Percentiles rank a stretch among this genome's conserved stretches.
Conservation (phyloP, 306 rosid genomes). For the Erythrophleum fordii region DNA sequence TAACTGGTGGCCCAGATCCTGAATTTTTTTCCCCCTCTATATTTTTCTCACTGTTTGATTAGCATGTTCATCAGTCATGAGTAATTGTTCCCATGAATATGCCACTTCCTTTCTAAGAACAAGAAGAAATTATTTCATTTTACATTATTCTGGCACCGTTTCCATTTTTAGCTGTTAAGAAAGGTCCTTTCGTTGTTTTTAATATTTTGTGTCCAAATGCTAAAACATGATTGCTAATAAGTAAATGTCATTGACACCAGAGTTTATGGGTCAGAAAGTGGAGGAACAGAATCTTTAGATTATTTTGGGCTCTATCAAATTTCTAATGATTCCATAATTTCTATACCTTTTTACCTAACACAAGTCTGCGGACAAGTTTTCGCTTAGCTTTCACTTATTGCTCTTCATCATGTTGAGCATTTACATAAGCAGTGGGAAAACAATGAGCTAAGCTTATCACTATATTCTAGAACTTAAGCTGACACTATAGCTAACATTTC, state of each 20-base stretch:
- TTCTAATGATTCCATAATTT: conserved; percentile 32
- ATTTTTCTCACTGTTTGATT: conserved; percentile 12
- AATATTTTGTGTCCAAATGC: conserved; percentile 32
- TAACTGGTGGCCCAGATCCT: not conserved
- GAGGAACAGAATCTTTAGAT: conserved; percentile 46
- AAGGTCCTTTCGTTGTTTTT: conserved; percentile 23
- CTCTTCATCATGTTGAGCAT: conserved; percentile 16
- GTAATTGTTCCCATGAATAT: conserved; percentile 13
- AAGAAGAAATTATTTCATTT: not conserved
- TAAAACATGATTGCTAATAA: conserved; percentile 38
- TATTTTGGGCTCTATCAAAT: conserved; percentile 24
- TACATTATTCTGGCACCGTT: not conserved
- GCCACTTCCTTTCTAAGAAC: not conserved
- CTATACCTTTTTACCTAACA: conserved; percentile 3
- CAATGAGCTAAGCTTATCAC: not conserved
- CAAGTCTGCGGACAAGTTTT: conserved; percentile 21
- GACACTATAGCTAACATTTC: conserved; percentile 13
- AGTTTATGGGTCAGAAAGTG: conserved; percentile 26
- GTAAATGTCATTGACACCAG: conserved; percentile 32
- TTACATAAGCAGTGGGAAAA: conserved; percentile 4
- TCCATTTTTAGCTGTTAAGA: conserved; percentile 23
- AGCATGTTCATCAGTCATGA: conserved; percentile 14
- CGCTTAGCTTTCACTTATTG: conserved; percentile 33
- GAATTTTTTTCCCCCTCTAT: not conserved
- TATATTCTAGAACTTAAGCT: not conserved